A percentile compares a stretch with the other conserved stretches of the same genome.
Evolutionary conservation across 345 rosid genomes (phyloP).

Genomic region (Tarenaya hassleriana): DNA sequence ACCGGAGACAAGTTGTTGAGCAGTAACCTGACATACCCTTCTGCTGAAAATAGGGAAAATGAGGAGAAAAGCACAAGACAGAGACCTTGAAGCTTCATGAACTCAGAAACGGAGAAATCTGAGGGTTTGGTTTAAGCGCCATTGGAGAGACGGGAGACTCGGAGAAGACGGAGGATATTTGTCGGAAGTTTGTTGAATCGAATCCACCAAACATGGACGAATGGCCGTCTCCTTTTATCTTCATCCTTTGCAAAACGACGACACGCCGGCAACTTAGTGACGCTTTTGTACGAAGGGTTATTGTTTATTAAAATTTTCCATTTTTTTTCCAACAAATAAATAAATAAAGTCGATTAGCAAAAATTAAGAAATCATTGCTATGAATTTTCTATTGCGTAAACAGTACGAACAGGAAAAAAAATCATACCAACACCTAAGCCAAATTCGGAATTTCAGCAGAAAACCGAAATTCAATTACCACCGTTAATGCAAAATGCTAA

Average conservation of each 20-base stretch:
- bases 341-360: not conserved
- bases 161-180: constrained; percentile 20
- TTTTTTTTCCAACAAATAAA: not conserved
- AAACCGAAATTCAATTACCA: too few species aligned
- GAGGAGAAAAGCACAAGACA: not conserved
- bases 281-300: constrained; percentile 10
- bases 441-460: too few species aligned
- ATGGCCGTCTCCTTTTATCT: constrained; percentile 25
- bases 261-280: constrained; percentile 27
- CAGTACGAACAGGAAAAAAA: too few species aligned
- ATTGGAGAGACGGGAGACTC: constrained; percentile 14
- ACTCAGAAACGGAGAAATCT: not conserved
- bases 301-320: constrained; percentile 8
- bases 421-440: too few species aligned
- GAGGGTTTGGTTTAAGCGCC: constrained; percentile 5
- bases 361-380: not conserved
- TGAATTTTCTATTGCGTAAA: not conserved
- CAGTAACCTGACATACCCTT: not conserved
- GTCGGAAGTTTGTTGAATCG: constrained; percentile 26
- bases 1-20: constrained; percentile 11
- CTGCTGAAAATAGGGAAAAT: constrained; percentile 2
- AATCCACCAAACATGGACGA: constrained; percentile 19
- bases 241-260: constrained; percentile 14
- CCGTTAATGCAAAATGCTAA: too few species aligned
- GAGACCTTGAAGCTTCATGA: constrained; percentile 14